A percentile compares a stretch with the other conserved stretches of the same genome.
These are phyloP conservation scores for Naganishia onofrii DNA, from an alignment of 768 basidiomycete genomes.

Conservation along the genomic window DNA sequence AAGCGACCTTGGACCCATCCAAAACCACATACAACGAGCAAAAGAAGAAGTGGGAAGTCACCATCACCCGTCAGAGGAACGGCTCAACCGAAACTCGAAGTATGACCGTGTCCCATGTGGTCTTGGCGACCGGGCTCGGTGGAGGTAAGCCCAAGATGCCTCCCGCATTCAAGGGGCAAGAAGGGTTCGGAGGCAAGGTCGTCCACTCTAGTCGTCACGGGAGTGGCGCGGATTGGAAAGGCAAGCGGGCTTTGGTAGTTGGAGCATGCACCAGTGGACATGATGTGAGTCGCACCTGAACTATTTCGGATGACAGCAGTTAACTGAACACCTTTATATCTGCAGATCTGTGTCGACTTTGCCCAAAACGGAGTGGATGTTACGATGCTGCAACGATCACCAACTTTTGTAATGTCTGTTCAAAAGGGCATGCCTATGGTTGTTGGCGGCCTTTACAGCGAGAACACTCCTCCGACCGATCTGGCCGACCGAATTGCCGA, in stretches of 20 bases:
- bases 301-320: background rate
- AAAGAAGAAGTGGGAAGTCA: constrained; percentile 53
- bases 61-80: constrained; percentile 32
- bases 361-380: constrained; percentile 41
- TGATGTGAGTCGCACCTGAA: constrained; percentile 34
- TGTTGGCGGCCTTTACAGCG: constrained; percentile 54
- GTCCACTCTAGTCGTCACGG: constrained; percentile 41
- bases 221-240: constrained; percentile 41
- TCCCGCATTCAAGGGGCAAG: constrained; percentile 38
- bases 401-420: constrained; percentile 45
- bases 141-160: constrained; percentile 58
- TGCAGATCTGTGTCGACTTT: constrained; percentile 43
- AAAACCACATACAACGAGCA: constrained; percentile 37
- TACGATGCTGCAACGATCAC: constrained; percentile 44
- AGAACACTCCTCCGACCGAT: constrained; percentile 58
- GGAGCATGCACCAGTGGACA: constrained; percentile 43
- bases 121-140: constrained; percentile 62
- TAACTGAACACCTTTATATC: background rate
- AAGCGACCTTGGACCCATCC: constrained; percentile 38
- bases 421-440: constrained; percentile 37
- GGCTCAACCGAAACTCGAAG: constrained; percentile 45
- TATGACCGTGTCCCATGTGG: constrained; percentile 56
- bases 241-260: constrained; percentile 43
- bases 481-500: constrained; percentile 59
- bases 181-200: constrained; percentile 37